Conservation (phyloP, 495 filamentous ascomycete genomes). For the Neurospora sp. region DNA sequence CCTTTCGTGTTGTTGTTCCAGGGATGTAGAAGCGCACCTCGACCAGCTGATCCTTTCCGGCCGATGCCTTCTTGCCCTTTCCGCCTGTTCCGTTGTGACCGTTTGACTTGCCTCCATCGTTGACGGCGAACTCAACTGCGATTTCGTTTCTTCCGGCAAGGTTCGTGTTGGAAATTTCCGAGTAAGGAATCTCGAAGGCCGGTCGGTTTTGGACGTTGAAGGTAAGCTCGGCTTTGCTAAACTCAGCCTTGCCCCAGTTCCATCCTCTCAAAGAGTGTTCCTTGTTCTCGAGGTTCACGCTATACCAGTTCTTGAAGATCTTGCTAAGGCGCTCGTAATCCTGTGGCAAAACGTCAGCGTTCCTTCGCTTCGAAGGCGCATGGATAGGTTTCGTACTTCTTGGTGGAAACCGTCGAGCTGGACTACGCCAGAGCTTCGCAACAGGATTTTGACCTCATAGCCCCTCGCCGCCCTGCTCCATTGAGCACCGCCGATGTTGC, state of each 20-base stretch:
- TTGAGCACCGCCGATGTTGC: conserved; percentile 73
- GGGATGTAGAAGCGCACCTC: conserved; percentile 99
- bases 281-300: conserved; percentile 77
- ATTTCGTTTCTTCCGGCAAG: conserved; percentile 97
- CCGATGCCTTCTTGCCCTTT: conserved; percentile 79
- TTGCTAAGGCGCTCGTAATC: conserved; percentile 84
- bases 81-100: conserved; percentile 68
- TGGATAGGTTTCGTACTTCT: conserved; percentile 47
- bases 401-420: conserved; percentile 92
- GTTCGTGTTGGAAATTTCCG: conserved; percentile 96
- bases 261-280: conserved; percentile 94
- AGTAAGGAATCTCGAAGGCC: conserved; percentile 94
- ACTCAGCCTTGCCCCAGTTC: conserved; percentile 99
- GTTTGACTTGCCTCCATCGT: conserved; percentile 58
- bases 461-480: conserved; percentile 93
- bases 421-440: conserved; percentile 72
- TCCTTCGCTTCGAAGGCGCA: not conserved
- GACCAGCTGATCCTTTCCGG: conserved; percentile 82
- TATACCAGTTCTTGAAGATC: conserved; percentile 94
- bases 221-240: conserved; percentile 84
- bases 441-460: conserved; percentile 83
- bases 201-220: conserved; percentile 97
- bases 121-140: conserved; percentile 78
- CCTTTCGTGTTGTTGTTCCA: conserved; percentile 77
- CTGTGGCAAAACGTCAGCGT: conserved; percentile 32